Evolutionary conservation across 2,329 filamentous ascomycete genomes (phyloP), one percentile per base, ranked within the genome.

Genomic region (Fusarium udum): DNA sequence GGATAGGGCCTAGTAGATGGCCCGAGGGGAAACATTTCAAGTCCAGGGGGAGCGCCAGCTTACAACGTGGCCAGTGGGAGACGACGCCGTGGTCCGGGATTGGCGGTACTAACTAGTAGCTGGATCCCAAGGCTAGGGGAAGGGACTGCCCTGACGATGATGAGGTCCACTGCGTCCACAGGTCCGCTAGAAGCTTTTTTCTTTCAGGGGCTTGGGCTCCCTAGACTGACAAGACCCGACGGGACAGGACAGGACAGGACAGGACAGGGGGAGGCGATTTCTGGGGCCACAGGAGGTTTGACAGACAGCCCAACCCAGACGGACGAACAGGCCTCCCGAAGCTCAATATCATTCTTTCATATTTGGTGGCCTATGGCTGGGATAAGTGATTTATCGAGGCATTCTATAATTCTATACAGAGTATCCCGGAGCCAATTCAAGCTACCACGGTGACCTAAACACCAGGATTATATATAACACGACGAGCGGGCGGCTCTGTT

Each of bases 51-150:
- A 65, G 40, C 51, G 46, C 67, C 62, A 73, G 57, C 56, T 74
- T 57, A 51, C 53, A 74, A 52, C 65, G 69, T 61, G 65, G 56
- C 75, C 75, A 77, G 75, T 76, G 73, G 75, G 74, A 77, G 74
- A 37, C 39, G 61, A 64, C 74, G 58, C 75, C 75, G 74, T 55
- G 52, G 43, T 49, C 75, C 74, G 72, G 75, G 75, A 66, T 77
- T 59, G 62, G 61, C 58, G 70, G 69, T 61, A 65, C 67, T 65
- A 74, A 52, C 52, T 60, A 51, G 40, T 65, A 74, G 62, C 52
- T 60, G 62, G 40, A 66, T 60, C 40, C 36, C 31, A 65, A 37
- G 28, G 48, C 22, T 24, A 51, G 70, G 58, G 67, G 71, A 34
- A 53, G 62, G 48, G 61, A 63, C n/a, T 28, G 26, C 26, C 26